Base-by-base conservation (phyloP, 2,329 filamentous ascomycete species). In the Phialophora macrospora region DNA sequence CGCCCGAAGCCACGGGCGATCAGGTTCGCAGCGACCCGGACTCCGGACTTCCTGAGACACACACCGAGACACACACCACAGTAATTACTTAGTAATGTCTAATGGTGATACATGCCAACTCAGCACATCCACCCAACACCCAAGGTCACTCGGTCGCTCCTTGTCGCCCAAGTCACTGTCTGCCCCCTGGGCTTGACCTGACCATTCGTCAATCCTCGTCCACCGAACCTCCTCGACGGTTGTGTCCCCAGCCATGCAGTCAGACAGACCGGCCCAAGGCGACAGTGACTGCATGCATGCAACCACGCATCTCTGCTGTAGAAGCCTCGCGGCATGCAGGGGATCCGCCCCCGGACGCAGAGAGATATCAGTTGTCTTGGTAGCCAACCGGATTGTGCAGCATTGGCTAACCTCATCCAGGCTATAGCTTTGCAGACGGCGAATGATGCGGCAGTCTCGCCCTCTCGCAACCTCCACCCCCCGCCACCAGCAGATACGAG, bases 301-400 rank as follows among this genome's bases (percentile, higher is more conserved):
- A 44, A 17, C 38, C 38, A 44, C 38, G 38, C 38, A 44, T 44
- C 38, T 20, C 17, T 5, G 2, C 38, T 44, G 38, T n/a, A 44
- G 38, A 44, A 44, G 38, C 38, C 38, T 44, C 38, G 17, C 38
- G 38, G 17, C 38, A n/a, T 44, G 38, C 38, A 41, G 34, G 38
- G 17, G 17, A 44, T 44, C 38, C 38, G 38, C 38, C 38, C 34
- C 38, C 38, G 38, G 48, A 51, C 22, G 11, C 48, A 51, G 8
- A 20, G 20, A 24, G 48, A 51, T 51, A 28, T 51, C 48, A 51
- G 17, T 7, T n/a, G 38, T 20, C 48, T 26, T 32, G 52, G 52
- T 54, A 58, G 60, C 63, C 63, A 65, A 56, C 55, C 59, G 63
- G 63, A 62, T 65, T 58, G 58, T 62, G 63, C 63, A 65, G 59